Percentiles rank a stretch among this genome's conserved stretches.
Evolutionary conservation across 2,329 filamentous ascomycete genomes (phyloP).

Genomic region (Diaporthe aspalathi): DNA sequence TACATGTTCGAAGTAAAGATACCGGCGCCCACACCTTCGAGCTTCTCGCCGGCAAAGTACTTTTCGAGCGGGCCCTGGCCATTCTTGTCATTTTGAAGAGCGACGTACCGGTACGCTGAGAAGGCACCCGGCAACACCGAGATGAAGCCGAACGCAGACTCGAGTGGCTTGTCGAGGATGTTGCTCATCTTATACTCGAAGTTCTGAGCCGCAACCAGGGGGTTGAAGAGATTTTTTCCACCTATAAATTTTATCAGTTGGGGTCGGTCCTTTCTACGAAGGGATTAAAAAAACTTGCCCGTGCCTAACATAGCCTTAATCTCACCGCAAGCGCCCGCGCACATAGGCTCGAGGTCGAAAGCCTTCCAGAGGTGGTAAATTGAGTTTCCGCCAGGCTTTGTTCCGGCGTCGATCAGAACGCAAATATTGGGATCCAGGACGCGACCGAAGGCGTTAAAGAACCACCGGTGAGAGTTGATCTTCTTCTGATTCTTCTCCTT

Average conservation of each 20-base stretch:
- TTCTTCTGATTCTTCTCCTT: conserved; percentile 99
- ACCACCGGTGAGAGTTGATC: conserved; percentile 99
- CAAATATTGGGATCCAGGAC: conserved; percentile 97
- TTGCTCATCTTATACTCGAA: conserved; percentile 99
- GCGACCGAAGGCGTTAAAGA: conserved; percentile 95
- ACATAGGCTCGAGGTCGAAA: conserved; percentile 97
- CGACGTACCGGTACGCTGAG: conserved; percentile 96
- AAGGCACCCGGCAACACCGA: conserved; percentile 96
- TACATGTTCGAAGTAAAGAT: conserved; percentile 99
- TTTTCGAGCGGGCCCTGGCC: conserved; percentile 74
- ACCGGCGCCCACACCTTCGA: conserved; percentile 38
- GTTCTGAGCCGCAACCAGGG: conserved; percentile 94
- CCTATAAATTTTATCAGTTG: too few species aligned
- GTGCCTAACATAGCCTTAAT: conserved; percentile 97
- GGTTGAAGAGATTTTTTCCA: conserved; percentile 80
- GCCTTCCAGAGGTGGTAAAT: conserved; percentile 99
- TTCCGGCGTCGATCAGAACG: conserved; percentile 95
- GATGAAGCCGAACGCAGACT: conserved; percentile 98
- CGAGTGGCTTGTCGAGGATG: conserved; percentile 96
- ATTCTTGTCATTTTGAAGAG: conserved; percentile 95
- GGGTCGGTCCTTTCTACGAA: too few species aligned
- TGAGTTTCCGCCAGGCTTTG: conserved; percentile 90
- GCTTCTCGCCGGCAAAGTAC: conserved; percentile 40
- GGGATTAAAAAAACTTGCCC: conserved; percentile 43
- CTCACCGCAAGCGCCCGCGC: conserved; percentile 95